A percentile compares a stretch with the other conserved stretches of the same genome.
Conservation (phyloP, 768 basidiomycete species). For the Russula abietina region DNA sequence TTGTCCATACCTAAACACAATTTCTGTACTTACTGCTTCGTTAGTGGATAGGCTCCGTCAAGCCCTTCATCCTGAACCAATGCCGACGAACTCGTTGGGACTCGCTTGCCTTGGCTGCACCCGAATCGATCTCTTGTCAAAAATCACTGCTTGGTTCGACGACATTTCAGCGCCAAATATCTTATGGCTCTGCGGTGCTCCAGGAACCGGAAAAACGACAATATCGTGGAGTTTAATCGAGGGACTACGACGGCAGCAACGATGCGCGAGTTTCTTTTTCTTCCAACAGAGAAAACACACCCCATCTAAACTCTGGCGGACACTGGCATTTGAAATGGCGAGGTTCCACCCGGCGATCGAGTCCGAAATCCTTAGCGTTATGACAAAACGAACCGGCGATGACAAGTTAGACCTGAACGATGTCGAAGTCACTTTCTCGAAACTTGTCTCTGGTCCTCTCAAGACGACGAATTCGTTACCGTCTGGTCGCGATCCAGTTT, state of each 20-base stretch:
- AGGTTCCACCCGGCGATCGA: constrained; percentile 17
- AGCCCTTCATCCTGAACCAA: background rate
- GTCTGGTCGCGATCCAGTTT: background rate
- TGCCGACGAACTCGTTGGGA: background rate
- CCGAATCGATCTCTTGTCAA: background rate
- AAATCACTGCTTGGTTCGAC: constrained; percentile 14
- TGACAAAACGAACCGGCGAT: background rate
- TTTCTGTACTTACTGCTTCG: background rate
- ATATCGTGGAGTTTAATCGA: constrained; percentile 17
- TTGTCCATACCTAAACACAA: background rate
- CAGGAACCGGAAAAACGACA: constrained; percentile 19
- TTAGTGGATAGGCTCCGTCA: background rate
- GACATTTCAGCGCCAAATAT: constrained; percentile 5
- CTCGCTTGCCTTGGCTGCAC: constrained; percentile 7
- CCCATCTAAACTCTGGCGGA: constrained; percentile 8
- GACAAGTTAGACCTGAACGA: background rate
- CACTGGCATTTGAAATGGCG: constrained; percentile 18
- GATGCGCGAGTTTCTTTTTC: constrained; percentile 11
- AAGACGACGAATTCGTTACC: background rate
- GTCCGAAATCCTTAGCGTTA: background rate
- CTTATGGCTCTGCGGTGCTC: constrained; percentile 20
- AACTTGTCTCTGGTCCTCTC: constrained; percentile 13
- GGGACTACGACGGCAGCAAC: constrained; percentile 14
- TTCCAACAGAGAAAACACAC: background rate
- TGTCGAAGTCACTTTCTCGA: background rate